A percentile compares a stretch with the other conserved stretches of the same genome.
Evolutionary conservation across 1,284 basidiomycete genomes (phyloP).

Genomic region (Ustilago tritici): DNA sequence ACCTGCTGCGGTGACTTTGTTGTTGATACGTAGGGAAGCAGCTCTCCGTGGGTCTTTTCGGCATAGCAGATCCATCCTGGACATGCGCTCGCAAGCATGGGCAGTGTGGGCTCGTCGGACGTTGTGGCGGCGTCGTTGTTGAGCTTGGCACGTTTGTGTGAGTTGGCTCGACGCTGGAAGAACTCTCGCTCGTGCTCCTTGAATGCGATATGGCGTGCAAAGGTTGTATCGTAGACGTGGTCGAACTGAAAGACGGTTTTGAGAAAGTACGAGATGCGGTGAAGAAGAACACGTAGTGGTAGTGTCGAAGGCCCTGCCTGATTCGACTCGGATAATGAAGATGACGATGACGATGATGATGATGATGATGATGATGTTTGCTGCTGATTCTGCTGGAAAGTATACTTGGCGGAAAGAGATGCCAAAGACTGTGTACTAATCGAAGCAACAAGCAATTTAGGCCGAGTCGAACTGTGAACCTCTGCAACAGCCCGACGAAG

Average conservation of each 20-base stretch:
- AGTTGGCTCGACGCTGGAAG: slow-evolving; percentile 59
- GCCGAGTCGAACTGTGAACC: slow-evolving; percentile 14
- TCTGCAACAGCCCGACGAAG: slow-evolving; percentile 74
- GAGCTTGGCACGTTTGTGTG: slow-evolving; percentile 15
- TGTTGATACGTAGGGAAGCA: slow-evolving; percentile 87
- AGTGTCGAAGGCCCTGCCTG: slow-evolving; percentile 64
- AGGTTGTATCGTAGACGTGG: slow-evolving; percentile 91
- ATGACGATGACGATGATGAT: not conserved
- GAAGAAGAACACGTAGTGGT: slow-evolving; percentile 68
- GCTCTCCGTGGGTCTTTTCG: slow-evolving; percentile 92
- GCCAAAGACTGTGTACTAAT: slow-evolving; percentile 89
- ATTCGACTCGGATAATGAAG: not conserved
- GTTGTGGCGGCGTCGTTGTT: not conserved
- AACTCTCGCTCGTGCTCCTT: slow-evolving; percentile 87
- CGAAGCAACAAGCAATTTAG: slow-evolving; percentile 56
- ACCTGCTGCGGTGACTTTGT: slow-evolving; percentile 94
- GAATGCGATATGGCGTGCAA: slow-evolving; percentile 87
- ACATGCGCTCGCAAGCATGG: slow-evolving; percentile 94
- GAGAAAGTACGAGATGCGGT: slow-evolving; percentile 72
- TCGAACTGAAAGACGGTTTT: slow-evolving; percentile 75
- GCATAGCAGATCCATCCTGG: slow-evolving; percentile 99
- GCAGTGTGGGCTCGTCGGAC: slow-evolving; percentile 71
- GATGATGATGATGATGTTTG: slow-evolving; percentile 3
- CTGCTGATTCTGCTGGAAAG: slow-evolving; percentile 30
- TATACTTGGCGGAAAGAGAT: slow-evolving; percentile 73